These are phyloP conservation scores for Pyricularia sp. DNA, from an alignment of 2,329 filamentous ascomycete genomes.

Conservation along the genomic window DNA sequence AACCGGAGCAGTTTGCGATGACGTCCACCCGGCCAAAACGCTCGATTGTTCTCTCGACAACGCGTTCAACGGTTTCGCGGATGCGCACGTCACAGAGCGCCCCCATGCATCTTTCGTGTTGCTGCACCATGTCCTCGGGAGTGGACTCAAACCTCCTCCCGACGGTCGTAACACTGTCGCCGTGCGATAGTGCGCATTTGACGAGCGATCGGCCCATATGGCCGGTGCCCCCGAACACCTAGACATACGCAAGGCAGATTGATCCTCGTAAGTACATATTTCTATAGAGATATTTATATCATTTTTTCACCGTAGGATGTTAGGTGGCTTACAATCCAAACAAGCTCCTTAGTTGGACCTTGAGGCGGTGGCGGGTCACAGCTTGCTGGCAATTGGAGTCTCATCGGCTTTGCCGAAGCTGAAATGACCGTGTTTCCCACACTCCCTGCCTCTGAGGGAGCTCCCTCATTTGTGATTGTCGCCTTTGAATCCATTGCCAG, in stretches of 20 bases:
- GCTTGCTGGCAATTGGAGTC: conserved; percentile 62
- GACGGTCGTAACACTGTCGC: conserved; percentile 78
- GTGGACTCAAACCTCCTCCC: conserved; percentile 74
- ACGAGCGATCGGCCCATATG: conserved; percentile 91
- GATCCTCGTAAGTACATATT: conserved; percentile 5
- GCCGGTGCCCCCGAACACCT: conserved; percentile 94
- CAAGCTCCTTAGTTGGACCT: conserved; percentile 62
- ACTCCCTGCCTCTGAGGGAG: conserved; percentile 4
- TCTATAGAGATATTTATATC: conserved; percentile 3
- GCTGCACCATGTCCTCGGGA: conserved; percentile 60
- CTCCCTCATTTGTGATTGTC: neutral
- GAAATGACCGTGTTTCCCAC: neutral
- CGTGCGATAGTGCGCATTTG: conserved; percentile 68
- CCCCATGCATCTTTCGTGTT: conserved; percentile 65
- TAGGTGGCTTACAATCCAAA: conserved; percentile 68
- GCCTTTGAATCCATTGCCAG: conserved; percentile 2
- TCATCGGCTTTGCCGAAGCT: neutral
- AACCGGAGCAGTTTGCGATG: conserved; percentile 88
- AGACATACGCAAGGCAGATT: neutral
- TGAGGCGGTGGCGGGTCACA: conserved; percentile 73
- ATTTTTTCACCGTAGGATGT: neutral
- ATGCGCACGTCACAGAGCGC: conserved; percentile 86
- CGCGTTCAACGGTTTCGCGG: conserved; percentile 63
- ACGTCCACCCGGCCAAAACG: conserved; percentile 79
- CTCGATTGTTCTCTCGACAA: conserved; percentile 60